These are phyloP conservation scores for Magnolia changhungtana DNA, from an alignment of 164 flowering plant genomes.

Conservation along the genomic window DNA sequence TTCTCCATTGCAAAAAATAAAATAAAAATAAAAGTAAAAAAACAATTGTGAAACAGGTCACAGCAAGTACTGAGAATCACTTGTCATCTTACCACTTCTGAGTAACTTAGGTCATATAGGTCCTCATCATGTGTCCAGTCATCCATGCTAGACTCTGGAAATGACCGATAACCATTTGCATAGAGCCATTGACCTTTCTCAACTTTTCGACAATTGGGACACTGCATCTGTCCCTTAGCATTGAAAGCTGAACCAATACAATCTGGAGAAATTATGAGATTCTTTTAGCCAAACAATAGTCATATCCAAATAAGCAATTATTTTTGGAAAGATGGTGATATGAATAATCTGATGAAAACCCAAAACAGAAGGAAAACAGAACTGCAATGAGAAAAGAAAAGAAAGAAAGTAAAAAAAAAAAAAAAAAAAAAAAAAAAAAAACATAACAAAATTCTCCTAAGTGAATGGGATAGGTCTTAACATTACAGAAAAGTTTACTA, in stretches of 20 bases:
- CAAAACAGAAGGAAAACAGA: too few relatives aligned
- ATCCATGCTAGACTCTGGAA: conserved; percentile 59
- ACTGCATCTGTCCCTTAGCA: conserved; percentile 83
- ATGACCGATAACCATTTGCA: conserved; percentile 59
- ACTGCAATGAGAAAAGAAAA: too few relatives aligned
- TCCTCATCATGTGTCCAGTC: conserved; percentile 85
- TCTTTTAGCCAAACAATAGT: neutral
- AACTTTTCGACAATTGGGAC: conserved; percentile 91
- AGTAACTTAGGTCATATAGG: conserved; percentile 65
- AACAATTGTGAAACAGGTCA: neutral
- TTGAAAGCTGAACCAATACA: conserved; percentile 96
- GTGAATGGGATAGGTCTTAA: too few relatives aligned
- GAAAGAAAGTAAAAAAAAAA: too few relatives aligned
- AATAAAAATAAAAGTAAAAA: neutral
- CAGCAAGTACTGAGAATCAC: neutral
- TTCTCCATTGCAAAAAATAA: neutral
- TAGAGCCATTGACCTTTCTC: conserved; percentile 92
- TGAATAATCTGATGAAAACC: too few relatives aligned
- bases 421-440: too few relatives aligned
- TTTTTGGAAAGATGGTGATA: too few relatives aligned
- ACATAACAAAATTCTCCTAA: too few relatives aligned
- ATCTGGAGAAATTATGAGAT: conserved; percentile 39
- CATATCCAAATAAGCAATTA: too few relatives aligned
- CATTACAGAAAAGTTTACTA: too few relatives aligned
- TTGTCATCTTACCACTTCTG: conserved; percentile 61